Percentiles rank a stretch among this genome's conserved stretches.
phyloP scores from a whole-genome alignment of 2,329 filamentous ascomycete species.

The Mycogone perniciosa region DNA sequence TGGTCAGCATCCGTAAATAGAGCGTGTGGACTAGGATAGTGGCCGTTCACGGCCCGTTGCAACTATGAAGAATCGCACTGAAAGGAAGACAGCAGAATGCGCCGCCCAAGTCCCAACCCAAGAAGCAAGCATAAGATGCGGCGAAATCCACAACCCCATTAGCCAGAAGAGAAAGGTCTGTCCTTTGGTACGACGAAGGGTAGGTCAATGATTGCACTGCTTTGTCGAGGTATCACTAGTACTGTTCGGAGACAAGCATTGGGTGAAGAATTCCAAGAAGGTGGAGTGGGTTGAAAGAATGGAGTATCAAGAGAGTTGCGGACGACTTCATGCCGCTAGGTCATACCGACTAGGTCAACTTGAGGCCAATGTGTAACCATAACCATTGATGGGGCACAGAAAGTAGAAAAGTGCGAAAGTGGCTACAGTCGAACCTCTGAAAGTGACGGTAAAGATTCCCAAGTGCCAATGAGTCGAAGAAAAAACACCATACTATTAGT shows the following conservation, averaged over 20 bases:
- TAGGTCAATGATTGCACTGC: too few species aligned
- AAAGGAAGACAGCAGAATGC: too few species aligned
- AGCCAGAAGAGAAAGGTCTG: too few species aligned
- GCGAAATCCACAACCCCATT: too few species aligned
- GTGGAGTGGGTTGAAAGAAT: background rate
- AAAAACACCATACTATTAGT: slow-evolving; percentile 1
- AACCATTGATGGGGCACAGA: background rate
- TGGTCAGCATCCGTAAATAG: background rate
- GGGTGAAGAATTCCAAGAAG: background rate
- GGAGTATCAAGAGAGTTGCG: background rate
- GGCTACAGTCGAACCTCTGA: background rate
- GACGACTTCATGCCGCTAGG: background rate
- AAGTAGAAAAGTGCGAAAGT: background rate
- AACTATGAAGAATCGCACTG: too few species aligned
- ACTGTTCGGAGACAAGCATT: too few species aligned
- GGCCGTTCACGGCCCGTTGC: too few species aligned
- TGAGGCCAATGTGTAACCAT: background rate
- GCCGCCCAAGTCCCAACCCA: too few species aligned
- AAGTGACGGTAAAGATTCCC: background rate
- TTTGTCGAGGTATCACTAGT: too few species aligned
- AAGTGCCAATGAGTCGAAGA: background rate
- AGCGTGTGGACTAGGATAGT: too few species aligned
- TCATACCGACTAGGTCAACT: background rate
- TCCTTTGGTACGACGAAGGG: too few species aligned
- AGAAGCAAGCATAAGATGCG: too few species aligned